Evolutionary conservation across 352 stramenopile genomes (phyloP).

Genomic region (Blastocystis sp.): DNA sequence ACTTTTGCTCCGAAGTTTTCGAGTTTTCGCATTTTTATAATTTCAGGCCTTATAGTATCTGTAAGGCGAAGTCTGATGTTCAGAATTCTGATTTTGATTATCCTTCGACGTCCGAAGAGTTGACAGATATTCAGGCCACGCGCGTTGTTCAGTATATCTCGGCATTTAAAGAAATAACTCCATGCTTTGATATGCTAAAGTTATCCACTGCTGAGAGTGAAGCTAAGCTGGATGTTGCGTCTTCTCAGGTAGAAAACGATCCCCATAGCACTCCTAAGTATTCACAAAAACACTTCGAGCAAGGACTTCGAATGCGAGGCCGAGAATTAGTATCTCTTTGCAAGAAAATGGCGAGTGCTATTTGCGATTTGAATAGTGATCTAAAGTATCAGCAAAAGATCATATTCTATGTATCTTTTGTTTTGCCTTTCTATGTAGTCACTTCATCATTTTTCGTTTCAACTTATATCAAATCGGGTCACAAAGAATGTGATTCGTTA

Average conservation of each 20-base stretch:
- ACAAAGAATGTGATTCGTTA: neutral
- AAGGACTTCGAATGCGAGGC: neutral
- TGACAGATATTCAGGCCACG: neutral
- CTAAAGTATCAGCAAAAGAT: neutral
- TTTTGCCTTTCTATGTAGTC: neutral
- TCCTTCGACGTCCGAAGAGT: neutral
- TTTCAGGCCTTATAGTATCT: neutral
- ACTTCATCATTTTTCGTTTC: neutral
- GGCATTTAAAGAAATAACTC: neutral
- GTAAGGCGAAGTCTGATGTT: neutral
- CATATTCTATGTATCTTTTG: neutral
- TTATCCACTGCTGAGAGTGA: neutral
- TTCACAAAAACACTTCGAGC: neutral
- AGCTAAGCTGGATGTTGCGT: neutral
- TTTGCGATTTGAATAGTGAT: neutral
- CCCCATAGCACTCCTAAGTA: neutral
- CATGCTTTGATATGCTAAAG: neutral
- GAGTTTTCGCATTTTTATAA: neutral
- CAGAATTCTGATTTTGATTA: neutral
- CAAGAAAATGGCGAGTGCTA: neutral
- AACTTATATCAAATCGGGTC: neutral
- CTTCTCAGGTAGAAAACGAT: neutral
- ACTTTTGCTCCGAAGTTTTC: neutral
- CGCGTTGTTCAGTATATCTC: neutral
- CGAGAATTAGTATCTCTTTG: neutral